Evolutionary conservation across 805 yeast genomes (phyloP), one percentile per base, ranked within the genome.

Genomic region (Scheffersomyces lignosus): DNA sequence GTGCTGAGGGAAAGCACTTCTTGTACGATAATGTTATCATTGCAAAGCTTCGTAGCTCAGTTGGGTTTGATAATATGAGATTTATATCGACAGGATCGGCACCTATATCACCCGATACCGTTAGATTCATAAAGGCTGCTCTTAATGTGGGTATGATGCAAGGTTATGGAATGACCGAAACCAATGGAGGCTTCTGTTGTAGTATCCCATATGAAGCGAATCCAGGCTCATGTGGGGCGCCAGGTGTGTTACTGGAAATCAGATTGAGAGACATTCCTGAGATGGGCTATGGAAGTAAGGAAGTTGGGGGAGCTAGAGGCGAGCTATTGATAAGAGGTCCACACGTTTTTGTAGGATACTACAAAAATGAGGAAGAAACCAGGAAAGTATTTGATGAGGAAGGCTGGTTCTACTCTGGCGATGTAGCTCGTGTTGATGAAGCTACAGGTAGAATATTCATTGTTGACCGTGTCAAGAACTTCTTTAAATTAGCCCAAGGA

Each of bases 361-460:
- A 59, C 49, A 68, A 74, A 39, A 72, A 76, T 43, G 56, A 58
- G 15, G 61, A 64, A 38, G 80, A 77, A 20, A 76, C 80, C 1
- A 54, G 40, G 3, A 71, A 62, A 20, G 55, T 71, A 3, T 46
- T 77, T 34, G 66, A 68, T 34, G 56, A 56, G 4, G 75, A 72
- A 15, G 77, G 74, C 5, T 78, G 81, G 80, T 70, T 77, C 50
- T 58, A 60, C 39, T 76, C 83, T 16, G 84, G 84, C 23, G 84
- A 79, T 54, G 49, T 61, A 27, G 64, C 61, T 8, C 37, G 44
- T 26, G 43, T 59, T 27, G 48, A 44, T 37, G 27, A 38, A 12
- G 25, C 34, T 4, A 42, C 38, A 29, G 75, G 77, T 15, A 46
- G 52, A 45, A 34, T 44, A 54, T 58, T 47, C 41, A 73, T 78